These are phyloP conservation scores for Suillus fuscotomentosus DNA, from an alignment of 768 basidiomycete genomes.

Conservation along the genomic window DNA sequence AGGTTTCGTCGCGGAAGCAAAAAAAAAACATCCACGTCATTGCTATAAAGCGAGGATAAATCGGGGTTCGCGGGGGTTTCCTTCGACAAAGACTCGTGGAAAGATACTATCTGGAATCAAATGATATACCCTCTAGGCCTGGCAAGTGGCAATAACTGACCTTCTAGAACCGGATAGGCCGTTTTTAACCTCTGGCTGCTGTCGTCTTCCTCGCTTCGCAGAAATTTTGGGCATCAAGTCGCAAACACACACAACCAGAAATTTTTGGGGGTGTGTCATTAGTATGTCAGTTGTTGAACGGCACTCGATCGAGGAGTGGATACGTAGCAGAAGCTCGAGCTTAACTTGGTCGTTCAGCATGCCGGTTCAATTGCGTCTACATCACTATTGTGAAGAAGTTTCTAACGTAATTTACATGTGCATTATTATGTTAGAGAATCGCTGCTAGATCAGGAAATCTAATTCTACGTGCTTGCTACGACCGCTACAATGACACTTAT, in stretches of 20 bases:
- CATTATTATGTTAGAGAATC: background rate
- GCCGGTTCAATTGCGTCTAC: background rate
- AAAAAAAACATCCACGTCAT: background rate
- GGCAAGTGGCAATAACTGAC: background rate
- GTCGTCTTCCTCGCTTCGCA: background rate
- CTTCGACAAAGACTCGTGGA: background rate
- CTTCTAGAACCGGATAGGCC: too few species aligned
- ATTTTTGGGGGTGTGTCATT: background rate
- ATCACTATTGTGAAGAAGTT: background rate
- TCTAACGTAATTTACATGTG: background rate
- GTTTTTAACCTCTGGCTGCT: background rate
- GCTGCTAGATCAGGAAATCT: too few species aligned
- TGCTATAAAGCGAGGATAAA: background rate
- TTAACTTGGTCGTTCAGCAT: background rate
- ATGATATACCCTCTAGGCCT: background rate
- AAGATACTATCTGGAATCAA: background rate
- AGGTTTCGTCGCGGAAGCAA: conserved; percentile 1
- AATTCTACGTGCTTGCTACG: background rate
- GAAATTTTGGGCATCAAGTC: background rate
- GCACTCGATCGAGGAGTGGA: background rate
- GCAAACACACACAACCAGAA: background rate
- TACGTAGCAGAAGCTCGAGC: background rate
- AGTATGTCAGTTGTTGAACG: background rate
- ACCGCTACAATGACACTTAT: background rate
- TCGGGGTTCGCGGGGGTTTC: conserved; percentile 1